Conservation (phyloP, 257 asterid species). For the Fraxinus excelsior region DNA sequence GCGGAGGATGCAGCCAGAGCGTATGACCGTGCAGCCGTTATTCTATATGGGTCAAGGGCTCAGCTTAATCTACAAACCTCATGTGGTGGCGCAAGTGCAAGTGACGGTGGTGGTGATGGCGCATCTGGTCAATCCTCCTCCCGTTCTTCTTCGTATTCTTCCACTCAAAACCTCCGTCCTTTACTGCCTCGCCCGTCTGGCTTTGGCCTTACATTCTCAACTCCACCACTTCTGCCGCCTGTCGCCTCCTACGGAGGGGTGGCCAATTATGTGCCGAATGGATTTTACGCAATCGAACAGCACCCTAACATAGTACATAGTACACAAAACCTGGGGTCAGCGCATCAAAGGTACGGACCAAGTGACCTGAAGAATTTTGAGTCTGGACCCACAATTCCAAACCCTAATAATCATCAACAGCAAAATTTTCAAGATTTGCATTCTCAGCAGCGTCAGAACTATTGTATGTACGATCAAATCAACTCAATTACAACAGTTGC, state of each 20-base stretch:
- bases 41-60: slow-evolving; percentile 75
- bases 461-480: slow-evolving; percentile 39
- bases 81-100: background rate
- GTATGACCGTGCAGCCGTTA: slow-evolving; percentile 87
- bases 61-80: slow-evolving; percentile 77
- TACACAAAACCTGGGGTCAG: slow-evolving; percentile 5
- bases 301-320: slow-evolving; percentile 33
- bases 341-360: slow-evolving; percentile 19
- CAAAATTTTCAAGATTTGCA: slow-evolving; percentile 12
- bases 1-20: slow-evolving; percentile 99
- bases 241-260: slow-evolving; percentile 5
- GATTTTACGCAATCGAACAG: slow-evolving; percentile 52
- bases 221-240: slow-evolving; percentile 23
- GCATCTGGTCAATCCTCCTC: background rate
- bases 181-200: background rate
- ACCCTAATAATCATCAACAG: slow-evolving; percentile 43
- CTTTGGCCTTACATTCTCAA: slow-evolving; percentile 16
- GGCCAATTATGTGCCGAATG: slow-evolving; percentile 42
- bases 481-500: slow-evolving; percentile 41
- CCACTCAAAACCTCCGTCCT: background rate
- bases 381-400: slow-evolving; percentile 38
- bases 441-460: background rate
- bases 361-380: slow-evolving; percentile 6
- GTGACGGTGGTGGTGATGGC: background rate
- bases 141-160: background rate